These are phyloP conservation scores for Sporothrix curviconia DNA, from an alignment of 2,329 filamentous ascomycete species.

Conservation along the genomic window DNA sequence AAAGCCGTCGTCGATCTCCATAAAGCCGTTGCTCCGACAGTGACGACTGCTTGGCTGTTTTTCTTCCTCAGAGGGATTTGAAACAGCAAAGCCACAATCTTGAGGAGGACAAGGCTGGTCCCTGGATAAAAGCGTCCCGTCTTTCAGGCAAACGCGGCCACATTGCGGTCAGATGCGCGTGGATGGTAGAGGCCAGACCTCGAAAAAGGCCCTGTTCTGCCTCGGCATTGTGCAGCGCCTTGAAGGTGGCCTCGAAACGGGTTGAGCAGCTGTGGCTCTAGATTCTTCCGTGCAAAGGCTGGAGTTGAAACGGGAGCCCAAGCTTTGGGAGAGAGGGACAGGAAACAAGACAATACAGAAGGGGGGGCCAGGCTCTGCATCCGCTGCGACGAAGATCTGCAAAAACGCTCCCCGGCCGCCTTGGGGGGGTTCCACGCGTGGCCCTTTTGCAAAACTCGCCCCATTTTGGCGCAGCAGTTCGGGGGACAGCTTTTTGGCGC, in stretches of 20 bases:
- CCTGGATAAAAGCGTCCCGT: constrained; percentile 33
- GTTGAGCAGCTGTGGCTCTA: constrained; percentile 37
- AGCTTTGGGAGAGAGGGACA: too few relatives aligned
- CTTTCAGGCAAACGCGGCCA: constrained; percentile 29
- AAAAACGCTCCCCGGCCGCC: constrained; percentile 37
- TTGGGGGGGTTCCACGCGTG: constrained; percentile 40
- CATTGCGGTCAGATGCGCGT: constrained; percentile 42
- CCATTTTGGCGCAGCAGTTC: constrained; percentile 49
- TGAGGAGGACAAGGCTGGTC: constrained; percentile 37
- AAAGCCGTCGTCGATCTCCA: constrained; percentile 64
- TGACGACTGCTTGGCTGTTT: constrained; percentile 27
- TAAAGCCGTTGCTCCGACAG: constrained; percentile 42
- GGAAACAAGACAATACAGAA: constrained; percentile 43
- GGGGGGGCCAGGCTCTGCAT: constrained; percentile 46
- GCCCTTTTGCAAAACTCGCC: constrained; percentile 43
- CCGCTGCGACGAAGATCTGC: constrained; percentile 46
- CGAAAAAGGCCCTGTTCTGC: constrained; percentile 41
- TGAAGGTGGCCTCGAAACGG: constrained; percentile 37
- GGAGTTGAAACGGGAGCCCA: too few relatives aligned
- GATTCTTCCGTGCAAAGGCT: constrained; percentile 43
- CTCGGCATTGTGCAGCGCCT: constrained; percentile 35
- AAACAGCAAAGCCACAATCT: constrained; percentile 37
- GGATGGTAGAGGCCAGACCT: constrained; percentile 41
- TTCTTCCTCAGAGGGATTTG: constrained; percentile 28
- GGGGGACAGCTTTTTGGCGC: constrained; percentile 45